Evolutionary conservation across 164 flowering plant species (phyloP), one percentile per base, ranked within the genome.

Genomic region (Nymphaea thermarum): DNA sequence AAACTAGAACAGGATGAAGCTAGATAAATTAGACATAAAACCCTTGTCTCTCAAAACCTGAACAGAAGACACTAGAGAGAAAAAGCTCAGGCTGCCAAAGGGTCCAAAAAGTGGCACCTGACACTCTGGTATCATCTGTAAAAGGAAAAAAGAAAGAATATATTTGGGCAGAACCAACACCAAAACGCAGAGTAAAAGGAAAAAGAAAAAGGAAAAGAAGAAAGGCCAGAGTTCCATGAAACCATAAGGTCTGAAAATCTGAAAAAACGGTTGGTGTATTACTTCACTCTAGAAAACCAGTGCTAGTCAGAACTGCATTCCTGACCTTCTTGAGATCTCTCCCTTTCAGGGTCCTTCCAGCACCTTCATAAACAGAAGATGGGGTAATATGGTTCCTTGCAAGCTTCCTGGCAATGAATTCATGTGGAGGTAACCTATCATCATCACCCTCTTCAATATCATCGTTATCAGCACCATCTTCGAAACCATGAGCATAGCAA

Each of bases 341-440:
- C 6, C 98, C 98, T 78, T 92, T 92, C 68, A 92, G 85, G 15
- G 94, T 90, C 74, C 98, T 82, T 4, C 98, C 98, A 62, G 79
- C 74, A 36, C 96, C 96, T 85, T 92, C 98, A 75, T 85, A 87
- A 57, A 92, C 82, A 4, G 98, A 92, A 68, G 78, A 86, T 0
- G 96, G 87, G 43, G 90, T 85, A 67, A 87, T 87, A 72, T 83
- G 88, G 42, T 72, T 85, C 72, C 84, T 84, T 43, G 85, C 89
- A 7, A 85, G 76, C 82, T 80, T 87, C 74, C 67, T 87, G 59
- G 90, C 88, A 43, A 87, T 63, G 82, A 82, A 85, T 76, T 90
- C 96, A 85, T 92, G 98, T 36, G 98, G 98, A 17, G 98, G 98
- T 0, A 88, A 67, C 81, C 77, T 77, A 4, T 71, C 87, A 57